Conservation (phyloP, 495 filamentous ascomycete species). For the Cryomyces minteri region DNA sequence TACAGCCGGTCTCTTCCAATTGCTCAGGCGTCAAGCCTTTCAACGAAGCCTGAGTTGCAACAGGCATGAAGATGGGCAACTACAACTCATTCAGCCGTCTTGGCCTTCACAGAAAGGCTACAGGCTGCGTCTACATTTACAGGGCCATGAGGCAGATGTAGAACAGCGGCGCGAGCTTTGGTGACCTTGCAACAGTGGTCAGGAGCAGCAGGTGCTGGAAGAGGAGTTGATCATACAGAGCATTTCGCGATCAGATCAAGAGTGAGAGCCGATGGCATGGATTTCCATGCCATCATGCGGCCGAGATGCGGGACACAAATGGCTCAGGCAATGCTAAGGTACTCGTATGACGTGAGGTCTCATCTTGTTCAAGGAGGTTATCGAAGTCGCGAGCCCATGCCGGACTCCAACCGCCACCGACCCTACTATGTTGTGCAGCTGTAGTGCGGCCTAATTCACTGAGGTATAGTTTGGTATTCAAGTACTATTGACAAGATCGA, state of each 20-base stretch:
- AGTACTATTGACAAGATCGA: no score
- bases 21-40: slow-evolving; percentile 92
- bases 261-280: slow-evolving; percentile 6
- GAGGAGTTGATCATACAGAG: slow-evolving; percentile 4
- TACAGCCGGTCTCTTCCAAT: slow-evolving; percentile 70
- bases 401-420: no score
- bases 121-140: slow-evolving; percentile 22
- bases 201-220: slow-evolving; percentile 1
- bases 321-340: no score
- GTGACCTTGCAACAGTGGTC: slow-evolving; percentile 45
- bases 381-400: no score
- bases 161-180: slow-evolving; percentile 78
- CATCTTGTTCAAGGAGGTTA: no score
- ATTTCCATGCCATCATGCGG: neutral
- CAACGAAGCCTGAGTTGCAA: slow-evolving; percentile 90
- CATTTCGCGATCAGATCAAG: slow-evolving; percentile 13
- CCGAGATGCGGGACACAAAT: neutral
- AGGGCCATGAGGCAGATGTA: slow-evolving; percentile 79
- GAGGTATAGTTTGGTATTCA: no score
- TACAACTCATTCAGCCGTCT: slow-evolving; percentile 12
- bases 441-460: no score
- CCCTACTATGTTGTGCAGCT: no score
- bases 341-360: no score
- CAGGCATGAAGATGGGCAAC: slow-evolving; percentile 93
- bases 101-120: no score